Evolutionary conservation across 2,329 filamentous ascomycete species (phyloP), one percentile per base, ranked within the genome.

Genomic region (Dactylellina cionopaga): DNA sequence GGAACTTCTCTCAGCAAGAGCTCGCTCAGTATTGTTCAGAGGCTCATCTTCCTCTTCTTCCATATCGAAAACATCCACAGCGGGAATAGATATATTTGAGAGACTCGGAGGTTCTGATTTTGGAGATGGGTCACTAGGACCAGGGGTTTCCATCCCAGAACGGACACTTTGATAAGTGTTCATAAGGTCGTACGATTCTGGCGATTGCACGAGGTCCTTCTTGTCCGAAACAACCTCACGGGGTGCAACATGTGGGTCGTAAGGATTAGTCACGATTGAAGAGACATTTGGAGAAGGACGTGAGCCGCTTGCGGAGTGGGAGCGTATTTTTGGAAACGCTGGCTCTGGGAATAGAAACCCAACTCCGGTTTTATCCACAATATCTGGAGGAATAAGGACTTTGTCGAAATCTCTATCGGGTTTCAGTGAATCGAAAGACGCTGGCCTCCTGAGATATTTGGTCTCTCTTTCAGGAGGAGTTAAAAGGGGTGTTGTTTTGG

Each of bases 331-430:
- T 6, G 55, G 41, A 24, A 22, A 19, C 5, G 19, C 43, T 2
- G 52, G 52, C 13, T 44, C 68, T 19, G 44, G 59, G 22, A 65
- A 55, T 27, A 56, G 35, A 47, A 59, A 41, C 10, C 46, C 58
- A 37, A 59, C 19, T 0, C 59, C 68, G 5, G 54, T 51, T 39
- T 41, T 55, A 47, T 65, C 47, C 15, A 43, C 46, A 33, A 52
- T 43, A 51, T 65, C 59, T 1, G 44, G 59, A 1, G 68, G 68
- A 11, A 72, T 63, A 39, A 71, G 60, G 2, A 71, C 66, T 19
- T 71, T 71, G 17, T 71, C 33, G 7, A 25, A 51, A 13, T 63
- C 66, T 27, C 66, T 71, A 10, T 49, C 49, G 9, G 41, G 24
- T 9, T 41, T 33, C 27, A 62, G 13, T 1, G 24, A 46, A 49